These are phyloP conservation scores for Pestalotiopsis sp. DNA, from an alignment of 2,329 filamentous ascomycete genomes.

Conservation along the genomic window DNA sequence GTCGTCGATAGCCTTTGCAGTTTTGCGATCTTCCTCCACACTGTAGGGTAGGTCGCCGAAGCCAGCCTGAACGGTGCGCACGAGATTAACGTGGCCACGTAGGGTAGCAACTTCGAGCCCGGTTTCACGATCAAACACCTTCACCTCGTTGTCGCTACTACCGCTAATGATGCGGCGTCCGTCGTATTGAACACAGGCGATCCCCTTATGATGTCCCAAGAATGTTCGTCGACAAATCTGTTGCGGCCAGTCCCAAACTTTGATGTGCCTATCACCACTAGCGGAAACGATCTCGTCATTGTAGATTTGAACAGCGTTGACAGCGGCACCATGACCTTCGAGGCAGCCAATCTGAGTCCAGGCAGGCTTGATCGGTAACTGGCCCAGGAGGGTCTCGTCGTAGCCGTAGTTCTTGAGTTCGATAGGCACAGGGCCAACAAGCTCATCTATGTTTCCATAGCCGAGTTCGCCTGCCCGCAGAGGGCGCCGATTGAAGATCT, in stretches of 20 bases:
- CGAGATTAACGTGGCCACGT: conserved; percentile 78
- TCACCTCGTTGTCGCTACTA: conserved; percentile 93
- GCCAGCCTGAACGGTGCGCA: conserved; percentile 92
- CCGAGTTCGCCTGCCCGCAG: conserved; percentile 64
- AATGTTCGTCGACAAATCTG: conserved; percentile 78
- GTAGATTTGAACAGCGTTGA: conserved; percentile 93
- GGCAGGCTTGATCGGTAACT: conserved; percentile 58
- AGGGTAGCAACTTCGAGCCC: conserved; percentile 89
- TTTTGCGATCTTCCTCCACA: conserved; percentile 70
- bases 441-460: conserved; percentile 42
- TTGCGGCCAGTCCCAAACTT: conserved; percentile 89
- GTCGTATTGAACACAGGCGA: conserved; percentile 97
- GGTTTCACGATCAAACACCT: conserved; percentile 87
- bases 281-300: conserved; percentile 89
- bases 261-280: conserved; percentile 90
- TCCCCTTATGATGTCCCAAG: conserved; percentile 88
- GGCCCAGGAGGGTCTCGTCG: conserved; percentile 44
- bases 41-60: conserved; percentile 89
- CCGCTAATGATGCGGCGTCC: conserved; percentile 91
- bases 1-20: conserved; percentile 73
- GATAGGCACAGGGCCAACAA: conserved; percentile 55
- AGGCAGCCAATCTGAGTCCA: conserved; percentile 80
- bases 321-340: conserved; percentile 84
- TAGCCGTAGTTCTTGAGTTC: conserved; percentile 58
- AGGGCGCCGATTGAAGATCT: conserved; percentile 84